These are phyloP conservation scores for Naganishia antarctica DNA, from an alignment of 768 basidiomycete genomes.

Conservation along the genomic window DNA sequence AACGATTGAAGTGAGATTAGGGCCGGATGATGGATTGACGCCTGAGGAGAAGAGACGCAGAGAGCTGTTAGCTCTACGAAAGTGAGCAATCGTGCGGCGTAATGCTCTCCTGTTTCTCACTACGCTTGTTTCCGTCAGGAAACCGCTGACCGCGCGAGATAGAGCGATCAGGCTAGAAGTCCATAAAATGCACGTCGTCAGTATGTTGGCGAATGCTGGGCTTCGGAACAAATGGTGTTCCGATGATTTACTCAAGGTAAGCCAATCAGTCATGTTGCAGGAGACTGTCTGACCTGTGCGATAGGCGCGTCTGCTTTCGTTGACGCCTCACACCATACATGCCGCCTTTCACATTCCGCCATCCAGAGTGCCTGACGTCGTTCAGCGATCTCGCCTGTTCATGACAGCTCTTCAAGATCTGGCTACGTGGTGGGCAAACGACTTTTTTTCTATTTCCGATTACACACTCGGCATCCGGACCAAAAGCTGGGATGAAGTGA, in stretches of 20 bases:
- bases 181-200: constrained; percentile 84
- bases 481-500: constrained; percentile 69
- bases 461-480: constrained; percentile 55
- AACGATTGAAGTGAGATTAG: constrained; percentile 22
- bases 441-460: constrained; percentile 55
- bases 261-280: constrained; percentile 31
- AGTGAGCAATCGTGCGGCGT: too few relatives aligned
- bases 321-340: constrained; percentile 74
- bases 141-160: constrained; percentile 53
- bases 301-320: constrained; percentile 81
- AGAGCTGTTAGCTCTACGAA: constrained; percentile 16
- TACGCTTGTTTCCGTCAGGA: constrained; percentile 26
- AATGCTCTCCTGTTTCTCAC: too few relatives aligned
- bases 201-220: constrained; percentile 68
- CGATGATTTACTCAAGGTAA: constrained; percentile 73
- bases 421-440: constrained; percentile 74
- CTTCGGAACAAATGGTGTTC: constrained; percentile 79
- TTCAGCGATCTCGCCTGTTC: constrained; percentile 79
- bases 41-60: constrained; percentile 8
- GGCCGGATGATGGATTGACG: constrained; percentile 17
- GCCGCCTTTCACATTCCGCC: constrained; percentile 71
- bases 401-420: constrained; percentile 72
- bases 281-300: constrained; percentile 9
- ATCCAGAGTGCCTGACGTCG: constrained; percentile 72
- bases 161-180: constrained; percentile 68